Percentiles rank a stretch among this genome's conserved stretches.
Conservation (phyloP, 257 asterid genomes). For the Thymus quinquecostatus region DNA sequence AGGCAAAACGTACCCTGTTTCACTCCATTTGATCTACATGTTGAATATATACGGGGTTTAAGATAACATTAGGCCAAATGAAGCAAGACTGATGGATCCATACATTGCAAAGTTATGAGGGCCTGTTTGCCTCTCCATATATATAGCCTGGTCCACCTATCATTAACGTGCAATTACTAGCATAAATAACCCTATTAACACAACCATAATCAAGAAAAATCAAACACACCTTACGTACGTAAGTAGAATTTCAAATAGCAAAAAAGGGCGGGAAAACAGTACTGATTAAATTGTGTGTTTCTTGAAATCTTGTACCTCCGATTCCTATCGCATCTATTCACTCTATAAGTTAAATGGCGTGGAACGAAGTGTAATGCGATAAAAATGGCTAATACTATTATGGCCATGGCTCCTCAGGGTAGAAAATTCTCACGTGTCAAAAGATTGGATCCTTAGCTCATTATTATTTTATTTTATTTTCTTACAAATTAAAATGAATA, state of each 20-base stretch:
- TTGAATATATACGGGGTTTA: too few relatives aligned
- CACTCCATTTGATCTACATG: too few relatives aligned
- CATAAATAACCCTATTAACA: background rate
- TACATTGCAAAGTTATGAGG: conserved; percentile 1
- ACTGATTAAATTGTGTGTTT: too few relatives aligned
- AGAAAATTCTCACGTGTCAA: background rate
- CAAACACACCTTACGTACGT: background rate
- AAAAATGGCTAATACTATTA: background rate
- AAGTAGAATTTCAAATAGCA: background rate
- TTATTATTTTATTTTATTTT: too few relatives aligned
- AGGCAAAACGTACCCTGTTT: too few relatives aligned
- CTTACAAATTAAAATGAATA: too few relatives aligned
- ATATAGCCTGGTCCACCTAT: background rate
- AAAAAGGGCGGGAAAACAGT: too few relatives aligned
- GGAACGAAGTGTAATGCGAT: too few relatives aligned
- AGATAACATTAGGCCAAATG: too few relatives aligned
- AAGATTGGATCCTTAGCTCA: background rate
- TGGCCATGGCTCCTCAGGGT: conserved; percentile 4
- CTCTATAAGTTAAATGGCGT: too few relatives aligned
- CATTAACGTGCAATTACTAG: background rate
- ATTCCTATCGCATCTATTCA: too few relatives aligned
- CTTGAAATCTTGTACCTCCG: too few relatives aligned
- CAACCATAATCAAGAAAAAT: background rate
- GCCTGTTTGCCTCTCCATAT: background rate
- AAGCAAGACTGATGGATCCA: background rate